Evolutionary conservation across 2,329 filamentous ascomycete genomes (phyloP), one percentile per base, ranked within the genome.

Genomic region (Aureobasidium pullulans): DNA sequence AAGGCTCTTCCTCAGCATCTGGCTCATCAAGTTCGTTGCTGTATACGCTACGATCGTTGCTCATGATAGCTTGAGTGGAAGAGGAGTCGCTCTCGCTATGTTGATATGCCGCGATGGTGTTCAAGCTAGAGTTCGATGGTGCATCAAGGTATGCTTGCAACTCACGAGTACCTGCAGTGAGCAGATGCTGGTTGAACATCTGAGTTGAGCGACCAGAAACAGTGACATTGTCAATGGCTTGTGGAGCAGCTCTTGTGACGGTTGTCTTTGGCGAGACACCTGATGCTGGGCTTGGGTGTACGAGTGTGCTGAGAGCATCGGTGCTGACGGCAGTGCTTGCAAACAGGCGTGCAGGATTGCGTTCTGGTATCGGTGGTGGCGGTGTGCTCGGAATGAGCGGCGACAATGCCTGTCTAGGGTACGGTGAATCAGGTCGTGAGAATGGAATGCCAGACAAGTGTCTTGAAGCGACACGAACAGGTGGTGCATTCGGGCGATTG

Each of bases 151-250:
- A 57, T 15, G 54, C 54, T 28, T 48, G 54, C 32, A 57, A n/a
- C 36, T 57, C 54, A 15, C 54, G 43, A 23, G 28, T 48, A 6
- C 54, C 54, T 39, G 42, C 42, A 13, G 54, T 48, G 23, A 47
- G 42, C 54, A 57, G 47, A 29, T 57, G 43, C 43, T 48, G 54
- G 9, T 47, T 48, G 28, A 57, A 57, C 40, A 56, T 37, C 29
- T 56, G 52, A 10, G 52, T 42, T 9, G 54, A 47, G 23, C 32
- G 54, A 36, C 42, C 42, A 39, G 54, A 57, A 40, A 46, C 52
- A 8, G 40, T 46, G 10, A n/a, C 34, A 19, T 37, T 16, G 32
- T 32, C 16, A 16, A 36, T 13, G 16, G 1, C 10, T 5, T 32
- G 37, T 23, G 9, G 39, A 4, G 7, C 10, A 19, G 11, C 10